Conservation (phyloP, 768 basidiomycete species). For the Lactarius vividus region DNA sequence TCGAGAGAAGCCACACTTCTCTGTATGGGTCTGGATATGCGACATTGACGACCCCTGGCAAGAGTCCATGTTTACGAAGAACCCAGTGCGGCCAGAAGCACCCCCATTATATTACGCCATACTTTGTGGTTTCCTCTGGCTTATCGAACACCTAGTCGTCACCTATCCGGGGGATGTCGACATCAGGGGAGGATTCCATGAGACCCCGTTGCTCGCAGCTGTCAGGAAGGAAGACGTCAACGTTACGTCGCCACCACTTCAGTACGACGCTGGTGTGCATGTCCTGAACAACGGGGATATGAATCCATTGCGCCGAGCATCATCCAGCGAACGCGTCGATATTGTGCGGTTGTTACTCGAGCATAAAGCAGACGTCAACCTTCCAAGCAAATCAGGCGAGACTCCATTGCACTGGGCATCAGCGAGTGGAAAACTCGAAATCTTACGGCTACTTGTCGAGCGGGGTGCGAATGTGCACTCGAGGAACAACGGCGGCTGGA, state of each 20-base stretch:
- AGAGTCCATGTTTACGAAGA: not conserved
- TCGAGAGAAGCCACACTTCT: not conserved
- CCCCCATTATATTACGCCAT: not conserved
- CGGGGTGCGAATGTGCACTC: not conserved
- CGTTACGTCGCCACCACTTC: not conserved
- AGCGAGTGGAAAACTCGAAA: not conserved
- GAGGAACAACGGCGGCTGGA: not conserved
- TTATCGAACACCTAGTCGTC: not conserved
- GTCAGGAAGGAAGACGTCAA: not conserved
- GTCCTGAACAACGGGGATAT: too few species aligned
- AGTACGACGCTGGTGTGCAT: too few species aligned
- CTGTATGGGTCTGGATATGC: not conserved
- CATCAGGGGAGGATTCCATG: not conserved
- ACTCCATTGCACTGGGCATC: not conserved
- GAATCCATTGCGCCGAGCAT: not conserved
- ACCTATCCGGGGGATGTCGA: not conserved
- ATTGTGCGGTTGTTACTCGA: not conserved
- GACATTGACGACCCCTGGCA: not conserved
- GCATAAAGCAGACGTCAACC: not conserved
- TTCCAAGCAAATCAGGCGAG: too few species aligned
- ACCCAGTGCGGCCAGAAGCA: not conserved
- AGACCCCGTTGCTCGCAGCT: not conserved
- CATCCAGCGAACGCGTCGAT: not conserved
- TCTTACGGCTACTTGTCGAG: not conserved
- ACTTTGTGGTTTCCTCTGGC: not conserved